These are phyloP conservation scores for Kodamaea anthophila DNA, from an alignment of 1,139 yeast species.

Conservation along the genomic window DNA sequence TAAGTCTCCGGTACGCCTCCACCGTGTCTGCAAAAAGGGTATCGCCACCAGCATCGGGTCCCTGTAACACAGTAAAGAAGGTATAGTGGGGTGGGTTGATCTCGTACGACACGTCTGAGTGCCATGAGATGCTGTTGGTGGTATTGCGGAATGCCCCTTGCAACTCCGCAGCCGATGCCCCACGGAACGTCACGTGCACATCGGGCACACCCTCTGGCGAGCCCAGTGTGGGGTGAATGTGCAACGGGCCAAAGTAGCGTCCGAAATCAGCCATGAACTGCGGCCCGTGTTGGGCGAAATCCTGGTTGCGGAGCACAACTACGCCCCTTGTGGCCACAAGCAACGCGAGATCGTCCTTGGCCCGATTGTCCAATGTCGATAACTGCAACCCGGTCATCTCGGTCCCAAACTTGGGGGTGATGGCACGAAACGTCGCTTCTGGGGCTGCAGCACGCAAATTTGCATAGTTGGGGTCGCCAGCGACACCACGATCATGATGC, in stretches of 20 bases:
- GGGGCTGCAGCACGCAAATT: conserved; percentile 14
- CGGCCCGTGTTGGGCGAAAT: conserved; percentile 24
- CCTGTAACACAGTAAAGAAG: conserved; percentile 27
- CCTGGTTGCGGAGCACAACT: conserved; percentile 29
- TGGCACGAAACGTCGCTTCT: conserved; percentile 7
- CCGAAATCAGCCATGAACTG: conserved; percentile 23
- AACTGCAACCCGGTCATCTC: conserved; percentile 21
- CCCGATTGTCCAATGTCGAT: conserved; percentile 17
- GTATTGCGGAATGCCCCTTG: conserved; percentile 15
- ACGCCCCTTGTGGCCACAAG: conserved; percentile 32
- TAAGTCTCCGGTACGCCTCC: conserved; percentile 23
- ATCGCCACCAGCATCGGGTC: conserved; percentile 34
- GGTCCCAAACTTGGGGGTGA: conserved; percentile 16
- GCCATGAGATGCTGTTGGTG: conserved; percentile 28
- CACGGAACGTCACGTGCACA: conserved; percentile 23
- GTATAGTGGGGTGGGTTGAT: conserved; percentile 31
- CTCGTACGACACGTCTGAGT: conserved; percentile 32
- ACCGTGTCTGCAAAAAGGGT: conserved; percentile 30
- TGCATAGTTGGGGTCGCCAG: conserved; percentile 14
- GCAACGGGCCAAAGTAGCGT: conserved; percentile 29
- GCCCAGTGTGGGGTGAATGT: conserved; percentile 34
- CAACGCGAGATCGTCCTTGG: conserved; percentile 28
- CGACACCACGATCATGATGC: conserved; percentile 19
- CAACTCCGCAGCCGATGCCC: conserved; percentile 18
- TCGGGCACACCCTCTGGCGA: conserved; percentile 30